These are phyloP conservation scores for Pestalotiopsis sp. DNA, from an alignment of 2,329 filamentous ascomycete species.

Conservation along the genomic window DNA sequence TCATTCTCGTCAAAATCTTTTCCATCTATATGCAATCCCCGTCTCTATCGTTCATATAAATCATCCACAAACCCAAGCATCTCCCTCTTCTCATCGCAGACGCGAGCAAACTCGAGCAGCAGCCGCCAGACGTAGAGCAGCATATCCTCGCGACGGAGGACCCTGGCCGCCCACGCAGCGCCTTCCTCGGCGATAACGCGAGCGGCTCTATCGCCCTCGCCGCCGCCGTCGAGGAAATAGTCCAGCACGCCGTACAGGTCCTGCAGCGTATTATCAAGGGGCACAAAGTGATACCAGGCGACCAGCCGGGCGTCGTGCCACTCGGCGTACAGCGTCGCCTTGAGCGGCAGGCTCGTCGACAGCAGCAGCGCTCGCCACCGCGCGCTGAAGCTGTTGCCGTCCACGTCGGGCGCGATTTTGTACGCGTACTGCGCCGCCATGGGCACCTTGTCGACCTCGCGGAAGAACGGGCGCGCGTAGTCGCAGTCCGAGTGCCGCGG, in stretches of 20 bases:
- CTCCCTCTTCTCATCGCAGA: conserved; percentile 35
- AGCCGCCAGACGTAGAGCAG: conserved; percentile 56
- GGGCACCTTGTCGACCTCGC: conserved; percentile 22
- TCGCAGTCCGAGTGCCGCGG: conserved; percentile 24
- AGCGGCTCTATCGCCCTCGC: conserved; percentile 45
- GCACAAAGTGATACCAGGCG: conserved; percentile 66
- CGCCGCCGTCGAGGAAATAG: conserved; percentile 53
- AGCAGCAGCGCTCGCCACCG: conserved; percentile 55
- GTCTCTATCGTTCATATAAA: conserved; percentile 12
- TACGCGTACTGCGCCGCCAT: conserved; percentile 41
- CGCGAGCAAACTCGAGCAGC: conserved; percentile 46
- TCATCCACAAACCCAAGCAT: conserved; percentile 32
- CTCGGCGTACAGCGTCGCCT: conserved; percentile 64
- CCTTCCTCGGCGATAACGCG: conserved; percentile 53
- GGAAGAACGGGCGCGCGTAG: conserved; percentile 27
- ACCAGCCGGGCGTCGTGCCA: conserved; percentile 66
- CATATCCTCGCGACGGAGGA: conserved; percentile 59
- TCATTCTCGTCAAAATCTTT: no score
- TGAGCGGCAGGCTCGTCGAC: conserved; percentile 60
- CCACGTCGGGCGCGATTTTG: conserved; percentile 64
- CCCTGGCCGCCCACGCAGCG: conserved; percentile 54
- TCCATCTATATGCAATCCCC: no score
- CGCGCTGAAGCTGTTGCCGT: conserved; percentile 57
- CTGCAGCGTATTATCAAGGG: conserved; percentile 60
- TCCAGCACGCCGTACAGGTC: conserved; percentile 61